Evolutionary conservation across 768 basidiomycete genomes (phyloP), one percentile per base, ranked within the genome.

Genomic region (Kwoniella sp.): DNA sequence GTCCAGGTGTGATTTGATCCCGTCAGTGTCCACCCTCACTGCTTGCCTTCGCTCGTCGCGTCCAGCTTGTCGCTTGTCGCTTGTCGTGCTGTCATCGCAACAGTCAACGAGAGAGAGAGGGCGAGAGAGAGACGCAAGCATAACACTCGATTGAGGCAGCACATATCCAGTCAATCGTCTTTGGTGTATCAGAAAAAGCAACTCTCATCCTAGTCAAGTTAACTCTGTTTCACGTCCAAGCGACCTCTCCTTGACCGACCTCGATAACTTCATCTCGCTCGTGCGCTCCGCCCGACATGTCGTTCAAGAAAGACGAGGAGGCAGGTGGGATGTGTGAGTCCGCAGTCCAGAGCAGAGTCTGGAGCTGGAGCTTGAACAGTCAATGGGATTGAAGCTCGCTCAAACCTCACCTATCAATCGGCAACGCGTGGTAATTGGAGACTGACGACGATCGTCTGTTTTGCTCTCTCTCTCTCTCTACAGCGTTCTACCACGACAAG

Each of bases 271-370:
- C 1, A 17, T 17, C 11, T n/a, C 41, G 41, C 41, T 45, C 20
- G 41, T 17, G 41, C 41, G 41, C n/a, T 11, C 15, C 17, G 41
- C 41, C 41, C 63, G 65, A 23, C 58, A 89, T 91, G 82, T 85
- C 86, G 76, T 92, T 89, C 72, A 98, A 98, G 85, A 94, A 94
- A 85, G 94, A 98, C 83, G 95, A 97, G 77, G 94, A 96, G 84
- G 88, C 73, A 28, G 79, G 86, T 41, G 81, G 91, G 59, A 87
- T 96, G 74, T 92, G 90, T 84, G 87, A 89, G 58, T 94, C n/a
- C n/a, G n/a, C n/a, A n/a, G n/a, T n/a, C n/a, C n/a, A n/a, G n/a
- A n/a, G n/a, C n/a, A n/a, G n/a, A n/a, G n/a, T n/a, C n/a, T 91
- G 20, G 8, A 50, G 92, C 81, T 12, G 37, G 41, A 45, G 41